Evolutionary conservation across 2,329 filamentous ascomycete species (phyloP), one percentile per base, ranked within the genome.

Genomic region (Trichoderma hamatum): DNA sequence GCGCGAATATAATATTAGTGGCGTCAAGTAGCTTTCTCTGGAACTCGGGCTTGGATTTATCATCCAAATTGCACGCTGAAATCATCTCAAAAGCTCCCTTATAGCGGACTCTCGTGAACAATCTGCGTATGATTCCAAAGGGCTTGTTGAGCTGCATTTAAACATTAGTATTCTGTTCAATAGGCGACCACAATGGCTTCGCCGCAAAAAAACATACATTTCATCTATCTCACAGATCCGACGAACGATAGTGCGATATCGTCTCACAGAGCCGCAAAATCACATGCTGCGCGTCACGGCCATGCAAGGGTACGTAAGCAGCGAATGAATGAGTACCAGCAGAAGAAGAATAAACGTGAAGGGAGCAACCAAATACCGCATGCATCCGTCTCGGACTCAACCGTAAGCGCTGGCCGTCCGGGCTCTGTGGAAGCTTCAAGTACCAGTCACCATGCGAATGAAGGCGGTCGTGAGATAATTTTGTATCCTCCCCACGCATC

Each of bases 281-380:
- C 63, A 14, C 63, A 66, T 58, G 63, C 63, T 16, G 63, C 63
- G 52, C 63, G 63, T 9, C 52, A 66, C 16, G 63, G 63, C 19
- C 63, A 66, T 58, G 63, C 63, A 56, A 56, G 36, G 36, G 30
- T 66, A 58, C 63, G 63, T 1, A 43, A 28, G n/a, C 63, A 66
- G 26, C 52, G 63, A 66, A 66, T 66, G 63, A 34, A 34, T 14
- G 52, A 58, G 10, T 58, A 49, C 36, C 52, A 66, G 5, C 34
- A 66, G 9, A n/a, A 66, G 52, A 34, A 26, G 24, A 34, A 36
- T 28, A 49, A 49, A 39, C 52, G 36, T 2, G 63, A 66, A 5
- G 63, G 36, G 24, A 26, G 26, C 28, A 58, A n/a, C 3, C 34
- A 58, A 28, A 26, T 21, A 14, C 51, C 5, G 3, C 19, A 7